Evolutionary conservation across 2,329 filamentous ascomycete species (phyloP).

Genomic region (Talaromyces funiculosus): DNA sequence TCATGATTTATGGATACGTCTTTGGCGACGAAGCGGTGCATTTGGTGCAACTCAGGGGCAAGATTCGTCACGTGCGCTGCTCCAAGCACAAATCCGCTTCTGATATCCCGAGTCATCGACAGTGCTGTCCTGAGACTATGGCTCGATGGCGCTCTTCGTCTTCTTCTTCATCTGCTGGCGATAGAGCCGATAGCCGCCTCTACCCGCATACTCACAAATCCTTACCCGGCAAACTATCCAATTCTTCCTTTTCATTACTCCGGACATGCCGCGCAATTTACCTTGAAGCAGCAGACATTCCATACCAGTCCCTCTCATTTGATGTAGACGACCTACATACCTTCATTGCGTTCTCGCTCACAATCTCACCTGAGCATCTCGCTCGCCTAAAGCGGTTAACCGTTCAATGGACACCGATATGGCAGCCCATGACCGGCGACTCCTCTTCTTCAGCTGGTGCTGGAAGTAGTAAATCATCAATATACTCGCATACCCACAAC

Average conservation of each 20-base stretch:
- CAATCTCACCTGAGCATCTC: constrained; percentile 19
- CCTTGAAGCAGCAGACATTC: constrained; percentile 26
- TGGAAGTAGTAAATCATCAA: constrained; percentile 8
- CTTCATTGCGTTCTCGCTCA: constrained; percentile 28
- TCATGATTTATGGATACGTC: constrained; percentile 34
- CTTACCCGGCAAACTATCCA: constrained; percentile 23
- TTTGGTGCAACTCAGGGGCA: constrained; percentile 31
- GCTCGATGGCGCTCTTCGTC: constrained; percentile 26
- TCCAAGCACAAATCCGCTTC: constrained; percentile 20
- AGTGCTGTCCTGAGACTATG: constrained; percentile 29
- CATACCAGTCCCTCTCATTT: constrained; percentile 27
- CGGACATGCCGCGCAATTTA: constrained; percentile 32
- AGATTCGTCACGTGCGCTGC: constrained; percentile 30
- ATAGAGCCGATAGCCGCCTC: constrained; percentile 9
- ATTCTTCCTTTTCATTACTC: constrained; percentile 23
- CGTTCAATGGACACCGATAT: constrained; percentile 32
- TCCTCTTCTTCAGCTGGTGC: background rate
- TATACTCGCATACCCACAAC: constrained; percentile 34
- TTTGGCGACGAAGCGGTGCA: constrained; percentile 32
- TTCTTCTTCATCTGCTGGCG: constrained; percentile 3
- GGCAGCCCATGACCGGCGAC: constrained; percentile 29
- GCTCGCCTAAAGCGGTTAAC: constrained; percentile 21
- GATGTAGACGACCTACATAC: constrained; percentile 35
- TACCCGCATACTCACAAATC: constrained; percentile 31
- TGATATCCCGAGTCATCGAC: constrained; percentile 24